phyloP scores from a whole-genome alignment of 202 grass and related monocot genomes.

The Setaria viridis region DNA sequence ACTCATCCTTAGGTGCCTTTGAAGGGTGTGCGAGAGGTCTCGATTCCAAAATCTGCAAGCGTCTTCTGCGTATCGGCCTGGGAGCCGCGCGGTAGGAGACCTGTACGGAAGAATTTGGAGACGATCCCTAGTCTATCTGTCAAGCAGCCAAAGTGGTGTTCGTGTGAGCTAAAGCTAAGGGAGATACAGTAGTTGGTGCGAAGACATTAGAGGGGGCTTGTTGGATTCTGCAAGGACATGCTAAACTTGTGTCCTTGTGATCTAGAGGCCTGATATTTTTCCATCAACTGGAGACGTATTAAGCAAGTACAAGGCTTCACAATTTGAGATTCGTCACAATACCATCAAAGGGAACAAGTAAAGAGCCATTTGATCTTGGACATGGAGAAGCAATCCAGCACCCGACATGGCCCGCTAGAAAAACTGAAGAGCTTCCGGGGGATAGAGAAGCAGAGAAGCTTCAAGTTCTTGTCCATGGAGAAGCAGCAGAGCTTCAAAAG shows the following conservation, averaged over 20 bases:
- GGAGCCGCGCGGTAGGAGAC: background rate
- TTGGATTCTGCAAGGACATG: slow-evolving; percentile 17
- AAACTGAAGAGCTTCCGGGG: slow-evolving; percentile 84
- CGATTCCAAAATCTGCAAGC: slow-evolving; percentile 1
- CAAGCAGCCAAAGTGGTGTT: slow-evolving; percentile 21
- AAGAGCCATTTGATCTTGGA: slow-evolving; percentile 9
- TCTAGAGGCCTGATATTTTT: background rate
- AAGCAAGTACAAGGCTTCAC: slow-evolving; percentile 30
- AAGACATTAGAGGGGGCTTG: background rate
- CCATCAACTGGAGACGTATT: slow-evolving; percentile 11
- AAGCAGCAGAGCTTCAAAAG: slow-evolving; percentile 87
- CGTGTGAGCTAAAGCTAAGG: slow-evolving; percentile 1
- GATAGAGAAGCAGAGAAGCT: slow-evolving; percentile 89
- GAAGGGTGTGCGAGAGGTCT: background rate
- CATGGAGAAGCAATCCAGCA: slow-evolving; percentile 81
- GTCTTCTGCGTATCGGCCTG: background rate
- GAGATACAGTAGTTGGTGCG: background rate
- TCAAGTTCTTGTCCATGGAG: slow-evolving; percentile 72
- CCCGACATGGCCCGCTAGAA: slow-evolving; percentile 62
- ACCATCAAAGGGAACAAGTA: slow-evolving; percentile 15
- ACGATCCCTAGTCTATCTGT: background rate
- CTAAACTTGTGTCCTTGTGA: too few relatives aligned
- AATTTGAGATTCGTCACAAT: background rate
- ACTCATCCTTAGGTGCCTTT: background rate
- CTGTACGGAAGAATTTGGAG: slow-evolving; percentile 11